Base-by-base conservation (phyloP, 2,329 filamentous ascomycete genomes). In the Talaromyces atroroseus region DNA sequence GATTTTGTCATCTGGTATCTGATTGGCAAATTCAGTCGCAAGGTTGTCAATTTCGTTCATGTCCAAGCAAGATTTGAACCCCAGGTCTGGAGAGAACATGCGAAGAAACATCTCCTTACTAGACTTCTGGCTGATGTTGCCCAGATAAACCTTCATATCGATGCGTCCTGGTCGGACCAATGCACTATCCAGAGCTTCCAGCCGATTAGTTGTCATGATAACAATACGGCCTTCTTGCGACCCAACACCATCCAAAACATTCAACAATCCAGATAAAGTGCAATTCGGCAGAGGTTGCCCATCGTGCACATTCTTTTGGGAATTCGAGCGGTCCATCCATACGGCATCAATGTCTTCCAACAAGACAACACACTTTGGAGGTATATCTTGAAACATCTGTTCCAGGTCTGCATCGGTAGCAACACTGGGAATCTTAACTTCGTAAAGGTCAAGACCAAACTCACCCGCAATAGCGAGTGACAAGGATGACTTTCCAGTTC, bases 201-300 rank as follows among this genome's bases (percentile, higher is more conserved):
- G 86, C 58, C 84, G 81, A 71, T 92, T 94, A 32, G 87, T 90
- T 0, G 89, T 92, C 86, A 92, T 90, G 73, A 92, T 85, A 18
- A 92, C 80, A 12, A 92, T 82, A 47, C 88, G 82, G 24, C 88
- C 89, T 72, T 92, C 89, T 63, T 89, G 87, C 2, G 85, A 88
- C 1, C 87, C 87, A 1, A 91, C 88, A 54, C 90, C 88, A 65
- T 95, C 89, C 42, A 95, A 90, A 57, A 87, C 87, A 70, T 95
- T 95, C 52, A 95, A 80, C 1, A 95, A 79, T 0, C 89, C 89
- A 0, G 88, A 89, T 2, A 94, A 79, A 0, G 87, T 89, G 62
- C 52, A 58, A 21, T 54, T 55, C n/a, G n/a, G 51, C 21, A 58
- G 26, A 1, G 21, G 26, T 21, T 58, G 29, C 46, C 36, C 45